A percentile compares a stretch with the other conserved stretches of the same genome.
These are phyloP conservation scores for Solanum pinnatisectum DNA, from an alignment of 257 asterid genomes.

Conservation along the genomic window DNA sequence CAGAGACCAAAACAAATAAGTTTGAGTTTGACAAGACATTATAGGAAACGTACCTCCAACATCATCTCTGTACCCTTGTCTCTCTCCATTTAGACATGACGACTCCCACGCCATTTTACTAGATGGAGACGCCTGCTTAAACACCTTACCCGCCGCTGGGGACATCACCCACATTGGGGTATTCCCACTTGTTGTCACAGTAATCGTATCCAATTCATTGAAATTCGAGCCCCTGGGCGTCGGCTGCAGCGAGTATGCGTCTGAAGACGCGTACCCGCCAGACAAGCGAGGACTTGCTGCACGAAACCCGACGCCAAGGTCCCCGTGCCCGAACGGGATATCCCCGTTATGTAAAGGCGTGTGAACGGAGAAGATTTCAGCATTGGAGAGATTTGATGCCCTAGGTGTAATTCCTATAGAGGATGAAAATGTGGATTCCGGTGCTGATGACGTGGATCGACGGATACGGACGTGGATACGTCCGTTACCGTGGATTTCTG, in stretches of 20 bases:
- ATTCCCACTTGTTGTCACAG: slow-evolving; percentile 22
- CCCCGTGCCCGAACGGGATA: not conserved
- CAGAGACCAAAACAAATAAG: not conserved
- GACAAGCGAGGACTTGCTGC: slow-evolving; percentile 51
- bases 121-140: slow-evolving; percentile 37
- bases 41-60: slow-evolving; percentile 43
- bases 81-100: not conserved
- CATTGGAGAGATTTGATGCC: slow-evolving; percentile 52
- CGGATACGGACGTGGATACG: slow-evolving; percentile 54
- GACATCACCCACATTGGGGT: slow-evolving; percentile 20
- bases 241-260: slow-evolving; percentile 63
- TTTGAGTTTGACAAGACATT: not conserved
- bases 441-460: slow-evolving; percentile 51
- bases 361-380: slow-evolving; percentile 52
- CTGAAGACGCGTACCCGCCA: slow-evolving; percentile 61
- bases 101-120: not conserved
- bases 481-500: slow-evolving; percentile 45
- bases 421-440: slow-evolving; percentile 31
- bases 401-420: slow-evolving; percentile 54
- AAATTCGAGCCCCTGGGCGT: slow-evolving; percentile 56
- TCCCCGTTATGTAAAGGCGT: slow-evolving; percentile 31
- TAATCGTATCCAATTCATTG: slow-evolving; percentile 31
- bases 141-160: slow-evolving; percentile 19
- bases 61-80: slow-evolving; percentile 4
- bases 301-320: slow-evolving; percentile 33